A percentile compares a stretch with the other conserved stretches of the same genome.
Conservation (phyloP, 2,329 filamentous ascomycete genomes). For the Fusarium setosum region DNA sequence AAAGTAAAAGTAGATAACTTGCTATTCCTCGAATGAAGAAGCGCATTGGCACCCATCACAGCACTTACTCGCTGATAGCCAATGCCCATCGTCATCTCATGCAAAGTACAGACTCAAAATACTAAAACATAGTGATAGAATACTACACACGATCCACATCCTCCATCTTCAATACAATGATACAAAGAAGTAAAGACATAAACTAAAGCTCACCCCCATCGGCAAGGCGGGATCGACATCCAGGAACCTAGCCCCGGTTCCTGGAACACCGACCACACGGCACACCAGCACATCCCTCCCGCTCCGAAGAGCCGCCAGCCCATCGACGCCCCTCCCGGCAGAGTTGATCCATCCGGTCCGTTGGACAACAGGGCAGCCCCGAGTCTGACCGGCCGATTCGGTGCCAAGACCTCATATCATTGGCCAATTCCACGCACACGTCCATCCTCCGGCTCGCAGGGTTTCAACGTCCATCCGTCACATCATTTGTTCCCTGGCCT, state of each 20-base stretch:
- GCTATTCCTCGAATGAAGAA: too few species aligned
- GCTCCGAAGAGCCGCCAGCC: background rate
- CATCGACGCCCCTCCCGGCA: background rate
- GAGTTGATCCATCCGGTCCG: conserved; percentile 10
- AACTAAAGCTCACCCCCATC: background rate
- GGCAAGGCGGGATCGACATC: background rate
- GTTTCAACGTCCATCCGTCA: conserved; percentile 14
- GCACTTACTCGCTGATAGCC: background rate
- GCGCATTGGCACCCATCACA: background rate
- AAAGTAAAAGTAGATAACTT: too few species aligned
- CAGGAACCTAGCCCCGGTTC: background rate
- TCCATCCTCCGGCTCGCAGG: conserved; percentile 1
- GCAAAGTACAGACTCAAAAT: background rate
- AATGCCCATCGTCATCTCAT: background rate
- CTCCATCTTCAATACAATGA: background rate
- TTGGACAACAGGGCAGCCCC: background rate
- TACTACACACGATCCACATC: background rate
- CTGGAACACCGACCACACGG: conserved; percentile 2
- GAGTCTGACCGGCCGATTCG: conserved; percentile 15
- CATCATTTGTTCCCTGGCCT: background rate
- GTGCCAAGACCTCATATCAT: conserved; percentile 24
- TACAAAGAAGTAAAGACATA: background rate
- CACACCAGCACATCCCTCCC: background rate
- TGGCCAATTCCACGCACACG: conserved; percentile 19
- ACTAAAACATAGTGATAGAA: background rate